Evolutionary conservation across 805 yeast species (phyloP), one percentile per base, ranked within the genome.

Genomic region (Starmerella etchellsii): DNA sequence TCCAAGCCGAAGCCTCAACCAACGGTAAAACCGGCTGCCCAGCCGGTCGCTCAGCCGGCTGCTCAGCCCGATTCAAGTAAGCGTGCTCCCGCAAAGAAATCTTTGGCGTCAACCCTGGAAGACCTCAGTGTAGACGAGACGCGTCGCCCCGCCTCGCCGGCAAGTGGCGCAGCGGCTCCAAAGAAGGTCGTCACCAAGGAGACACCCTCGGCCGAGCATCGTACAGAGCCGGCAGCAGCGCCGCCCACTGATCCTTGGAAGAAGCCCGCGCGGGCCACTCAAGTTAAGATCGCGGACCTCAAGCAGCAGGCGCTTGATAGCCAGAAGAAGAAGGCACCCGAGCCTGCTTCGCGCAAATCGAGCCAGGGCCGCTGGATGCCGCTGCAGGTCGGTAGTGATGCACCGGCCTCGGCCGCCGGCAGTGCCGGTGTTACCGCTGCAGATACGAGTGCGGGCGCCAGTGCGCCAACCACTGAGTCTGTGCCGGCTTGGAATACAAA

Each of bases 161-260:
- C n/a, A n/a, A n/a, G n/a, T n/a, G n/a, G n/a, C n/a, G n/a, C n/a
- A n/a, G n/a, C n/a, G n/a, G n/a, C n/a, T n/a, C n/a, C n/a, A n/a
- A 14, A 15, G 7, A 30, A 22, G 14, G 19, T 18, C 34, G 16
- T 28, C 16, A 16, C 15, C 16, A 28, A 28, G 15, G 31, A 28
- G 16, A n/a, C 16, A 11, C 20, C 18, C n/a, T 5, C 21, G 20
- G 24, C 27, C 43, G 22, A 34, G 33, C 18, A 37, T 42, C 31
- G 39, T 39, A 22, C 49, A 22, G 38, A 39, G 40, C 46, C 51
- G 10, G 46, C 54, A 2, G 41, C 40, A 8, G 39, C 33, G 14
- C 47, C 54, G 5, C 19, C 36, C 8, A 18, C 36, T 11, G 51
- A 39, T 10, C 48, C 55, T 8, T 46, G 51, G 44, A 42, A 43